These are phyloP conservation scores for Hymenoscyphus fructigenus DNA, from an alignment of 2,329 filamentous ascomycete genomes.

Conservation along the genomic window DNA sequence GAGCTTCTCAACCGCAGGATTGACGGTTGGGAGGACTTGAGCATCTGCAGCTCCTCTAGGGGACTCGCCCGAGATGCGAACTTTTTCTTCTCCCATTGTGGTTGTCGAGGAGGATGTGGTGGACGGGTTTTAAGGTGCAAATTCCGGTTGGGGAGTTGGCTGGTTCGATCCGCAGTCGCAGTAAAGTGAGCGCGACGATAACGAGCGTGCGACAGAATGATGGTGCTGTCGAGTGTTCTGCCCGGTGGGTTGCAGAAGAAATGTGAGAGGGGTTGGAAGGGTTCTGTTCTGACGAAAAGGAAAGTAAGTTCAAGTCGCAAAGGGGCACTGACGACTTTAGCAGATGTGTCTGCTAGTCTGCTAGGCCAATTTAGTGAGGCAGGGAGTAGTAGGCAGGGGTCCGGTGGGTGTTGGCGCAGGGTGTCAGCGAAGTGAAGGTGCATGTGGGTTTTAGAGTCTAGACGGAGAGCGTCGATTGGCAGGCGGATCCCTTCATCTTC, in stretches of 20 bases:
- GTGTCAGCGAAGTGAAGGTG: no score
- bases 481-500: no score
- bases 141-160: conserved; percentile 17
- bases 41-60: conserved; percentile 56
- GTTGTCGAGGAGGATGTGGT: conserved; percentile 17
- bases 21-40: conserved; percentile 75
- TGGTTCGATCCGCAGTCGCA: conserved; percentile 23
- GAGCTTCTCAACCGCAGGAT: conserved; percentile 65
- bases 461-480: no score
- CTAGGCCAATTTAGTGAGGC: not conserved
- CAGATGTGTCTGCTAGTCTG: not conserved
- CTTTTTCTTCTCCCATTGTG: conserved; percentile 76
- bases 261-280: not conserved
- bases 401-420: not conserved
- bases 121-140: not conserved
- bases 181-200: conserved; percentile 20
- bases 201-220: conserved; percentile 18
- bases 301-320: not conserved
- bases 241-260: not conserved
- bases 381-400: not conserved
- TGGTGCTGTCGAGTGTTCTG: not conserved
- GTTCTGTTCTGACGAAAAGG: not conserved
- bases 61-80: conserved; percentile 76
- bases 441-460: no score
- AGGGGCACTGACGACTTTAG: not conserved